Percentiles rank a stretch among this genome's conserved stretches.
Evolutionary conservation across 768 basidiomycete genomes (phyloP).

Genomic region (Hortiboletus campestris): DNA sequence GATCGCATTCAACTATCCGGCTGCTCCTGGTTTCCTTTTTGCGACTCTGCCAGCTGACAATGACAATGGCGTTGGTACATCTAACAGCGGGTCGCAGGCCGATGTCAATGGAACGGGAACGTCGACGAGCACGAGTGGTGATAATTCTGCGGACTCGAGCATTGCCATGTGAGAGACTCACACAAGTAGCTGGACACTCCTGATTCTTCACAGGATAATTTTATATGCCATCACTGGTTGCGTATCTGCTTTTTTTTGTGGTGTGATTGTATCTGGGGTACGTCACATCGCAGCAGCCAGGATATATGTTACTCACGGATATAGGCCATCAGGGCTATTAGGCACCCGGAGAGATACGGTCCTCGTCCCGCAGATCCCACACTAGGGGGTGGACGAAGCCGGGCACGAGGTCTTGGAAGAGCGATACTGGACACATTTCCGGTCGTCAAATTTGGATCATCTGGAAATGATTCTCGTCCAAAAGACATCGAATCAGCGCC

Average conservation of each 20-base stretch:
- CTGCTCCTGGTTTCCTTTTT: constrained; percentile 60
- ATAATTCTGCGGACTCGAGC: constrained; percentile 44
- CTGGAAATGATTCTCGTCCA: constrained; percentile 12
- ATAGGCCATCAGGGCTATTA: constrained; percentile 79
- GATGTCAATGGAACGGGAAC: constrained; percentile 19
- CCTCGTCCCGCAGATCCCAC: constrained; percentile 48
- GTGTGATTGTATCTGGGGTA: constrained; percentile 85
- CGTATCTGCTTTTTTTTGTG: constrained; percentile 79
- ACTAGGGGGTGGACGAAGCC: constrained; percentile 48
- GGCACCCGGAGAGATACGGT: constrained; percentile 91
- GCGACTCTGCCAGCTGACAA: constrained; percentile 68
- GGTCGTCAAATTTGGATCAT: constrained; percentile 75
- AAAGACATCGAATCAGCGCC: constrained; percentile 35
- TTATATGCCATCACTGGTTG: constrained; percentile 87
- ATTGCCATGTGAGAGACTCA: constrained; percentile 69
- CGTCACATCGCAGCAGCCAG: constrained; percentile 23
- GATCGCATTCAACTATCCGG: constrained; percentile 41
- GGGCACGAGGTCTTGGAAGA: constrained; percentile 82
- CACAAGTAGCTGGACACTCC: not conserved
- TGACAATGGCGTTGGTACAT: constrained; percentile 40
- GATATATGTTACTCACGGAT: not conserved
- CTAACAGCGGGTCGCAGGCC: constrained; percentile 5
- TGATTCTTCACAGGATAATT: constrained; percentile 55
- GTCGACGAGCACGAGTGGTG: constrained; percentile 12
- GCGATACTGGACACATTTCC: constrained; percentile 97